phyloP scores from a whole-genome alignment of 305 asterid species.

The Fraxinus sp. region DNA sequence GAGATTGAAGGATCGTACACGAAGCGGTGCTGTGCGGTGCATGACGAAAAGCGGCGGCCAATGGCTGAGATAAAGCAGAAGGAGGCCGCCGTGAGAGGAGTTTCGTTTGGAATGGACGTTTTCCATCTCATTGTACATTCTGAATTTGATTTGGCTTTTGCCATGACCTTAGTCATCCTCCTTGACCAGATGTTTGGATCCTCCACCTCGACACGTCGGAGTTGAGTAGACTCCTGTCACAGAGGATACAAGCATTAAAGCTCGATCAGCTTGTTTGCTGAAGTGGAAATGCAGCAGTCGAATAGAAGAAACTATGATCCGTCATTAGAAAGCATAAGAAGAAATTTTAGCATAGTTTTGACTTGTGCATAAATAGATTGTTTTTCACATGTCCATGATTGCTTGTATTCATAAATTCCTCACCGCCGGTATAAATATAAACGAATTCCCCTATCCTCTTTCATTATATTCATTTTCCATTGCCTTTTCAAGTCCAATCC shows the following conservation, averaged over 20 bases:
- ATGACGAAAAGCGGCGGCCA: slow-evolving; percentile 26
- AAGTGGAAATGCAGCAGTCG: background rate
- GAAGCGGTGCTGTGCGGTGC: slow-evolving; percentile 32
- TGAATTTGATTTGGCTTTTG: slow-evolving; percentile 27
- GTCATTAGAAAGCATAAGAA: background rate
- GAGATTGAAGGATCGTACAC: slow-evolving; percentile 38
- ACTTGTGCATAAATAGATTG: background rate
- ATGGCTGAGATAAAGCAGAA: slow-evolving; percentile 42
- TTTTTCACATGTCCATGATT: background rate
- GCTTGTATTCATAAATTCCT: background rate
- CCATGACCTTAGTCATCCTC: slow-evolving; percentile 39
- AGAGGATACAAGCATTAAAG: background rate
- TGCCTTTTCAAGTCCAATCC: background rate
- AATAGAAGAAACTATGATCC: background rate
- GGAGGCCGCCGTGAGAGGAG: slow-evolving; percentile 34
- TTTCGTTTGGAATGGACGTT: slow-evolving; percentile 34
- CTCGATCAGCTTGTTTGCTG: background rate
- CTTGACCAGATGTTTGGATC: slow-evolving; percentile 44
- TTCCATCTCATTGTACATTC: slow-evolving; percentile 33
- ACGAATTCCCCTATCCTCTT: background rate
- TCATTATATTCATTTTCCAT: background rate
- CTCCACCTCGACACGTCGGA: background rate
- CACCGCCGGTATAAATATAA: background rate
- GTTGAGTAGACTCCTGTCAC: background rate
- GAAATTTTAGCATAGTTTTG: background rate